Evolutionary conservation across 2,329 filamentous ascomycete genomes (phyloP), one percentile per base, ranked within the genome.

Genomic region (Cladorrhinum sp.): DNA sequence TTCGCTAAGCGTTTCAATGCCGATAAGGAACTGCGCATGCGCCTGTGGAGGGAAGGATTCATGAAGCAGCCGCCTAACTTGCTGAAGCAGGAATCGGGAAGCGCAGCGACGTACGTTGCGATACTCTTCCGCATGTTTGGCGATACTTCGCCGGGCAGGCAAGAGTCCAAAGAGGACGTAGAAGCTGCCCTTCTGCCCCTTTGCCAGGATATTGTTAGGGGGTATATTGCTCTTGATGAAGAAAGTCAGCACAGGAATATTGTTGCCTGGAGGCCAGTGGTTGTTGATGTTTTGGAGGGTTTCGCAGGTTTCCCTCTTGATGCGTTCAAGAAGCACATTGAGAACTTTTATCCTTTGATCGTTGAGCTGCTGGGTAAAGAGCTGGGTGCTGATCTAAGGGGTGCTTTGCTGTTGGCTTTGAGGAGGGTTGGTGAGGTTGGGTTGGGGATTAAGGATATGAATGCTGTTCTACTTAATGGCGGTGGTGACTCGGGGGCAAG

Each of bases 21-120:
- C 65, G 93, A 99, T 77, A 96, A 96, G 76, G 95, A 98, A 67
- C 81, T 99, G 38, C 87, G 95, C 50, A 96, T 96, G 83, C 86
- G 91, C 18, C 81, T 99, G 18, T 99, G 96, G 92, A 84, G 92
- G 55, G 95, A 99, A 74, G 95, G 96, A 0, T 99, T 99, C 81
- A 99, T 99, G 95, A 96, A 96, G 77, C 95, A 99, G 73, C 93
- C 95, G 16, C 95, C 95, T 2, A 99, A 99, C 70, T 81, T 99
- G 12, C 83, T 99, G 27, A 99, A 99, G 78, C 95, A 99, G 74
- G 95, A 99, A 77, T 91, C 86, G 63, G 93, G 95, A 45, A 91
- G 89, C 58, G 95, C 95, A 0, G 91, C 91, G 2, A 97, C 96
- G 1, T 99, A 99, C 73, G 92, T 99, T 36, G 90, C 90, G 63